These are phyloP conservation scores for Plasmodium reichenowi DNA, from an alignment of 169 alveolate genomes.

Conservation along the genomic window DNA sequence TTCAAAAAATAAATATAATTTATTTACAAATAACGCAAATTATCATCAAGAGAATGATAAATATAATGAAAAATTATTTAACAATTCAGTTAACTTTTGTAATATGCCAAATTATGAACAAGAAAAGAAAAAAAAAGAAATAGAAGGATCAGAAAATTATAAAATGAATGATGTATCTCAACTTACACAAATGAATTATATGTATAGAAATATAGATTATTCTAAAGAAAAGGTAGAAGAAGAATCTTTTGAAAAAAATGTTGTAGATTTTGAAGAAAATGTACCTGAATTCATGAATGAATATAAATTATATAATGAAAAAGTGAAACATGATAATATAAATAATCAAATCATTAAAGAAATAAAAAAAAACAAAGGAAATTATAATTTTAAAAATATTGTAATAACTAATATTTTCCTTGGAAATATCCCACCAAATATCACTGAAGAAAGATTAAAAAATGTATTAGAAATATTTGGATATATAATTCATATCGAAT, in stretches of 20 bases:
- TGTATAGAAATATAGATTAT: not conserved
- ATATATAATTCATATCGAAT: constrained; percentile 76
- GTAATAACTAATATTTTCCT: constrained; percentile 80
- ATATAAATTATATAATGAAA: constrained; percentile 21
- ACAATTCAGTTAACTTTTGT: constrained; percentile 6
- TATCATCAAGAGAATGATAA: constrained; percentile 14
- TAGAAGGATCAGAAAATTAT: not conserved
- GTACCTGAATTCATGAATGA: constrained; percentile 9
- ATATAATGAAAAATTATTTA: constrained; percentile 2
- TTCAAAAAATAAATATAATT: constrained; percentile 29
- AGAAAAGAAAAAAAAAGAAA: constrained; percentile 10
- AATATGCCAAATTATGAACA: constrained; percentile 41
- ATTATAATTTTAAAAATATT: constrained; percentile 29
- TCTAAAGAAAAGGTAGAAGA: constrained; percentile 1
- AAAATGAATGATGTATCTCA: constrained; percentile 7
- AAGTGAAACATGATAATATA: constrained; percentile 36
- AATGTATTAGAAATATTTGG: constrained; percentile 76
- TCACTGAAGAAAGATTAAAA: constrained; percentile 80
- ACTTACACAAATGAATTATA: not conserved
- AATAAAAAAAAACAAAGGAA: constrained; percentile 22
- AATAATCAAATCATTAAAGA: constrained; percentile 38
- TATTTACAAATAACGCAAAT: constrained; percentile 1
- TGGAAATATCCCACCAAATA: constrained; percentile 87
- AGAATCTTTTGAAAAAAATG: constrained; percentile 5
- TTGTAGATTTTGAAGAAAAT: not conserved